A percentile compares a stretch with the other conserved stretches of the same genome.
Evolutionary conservation across 1,284 basidiomycete species (phyloP).

Genomic region (Anthracocystis setariae): DNA sequence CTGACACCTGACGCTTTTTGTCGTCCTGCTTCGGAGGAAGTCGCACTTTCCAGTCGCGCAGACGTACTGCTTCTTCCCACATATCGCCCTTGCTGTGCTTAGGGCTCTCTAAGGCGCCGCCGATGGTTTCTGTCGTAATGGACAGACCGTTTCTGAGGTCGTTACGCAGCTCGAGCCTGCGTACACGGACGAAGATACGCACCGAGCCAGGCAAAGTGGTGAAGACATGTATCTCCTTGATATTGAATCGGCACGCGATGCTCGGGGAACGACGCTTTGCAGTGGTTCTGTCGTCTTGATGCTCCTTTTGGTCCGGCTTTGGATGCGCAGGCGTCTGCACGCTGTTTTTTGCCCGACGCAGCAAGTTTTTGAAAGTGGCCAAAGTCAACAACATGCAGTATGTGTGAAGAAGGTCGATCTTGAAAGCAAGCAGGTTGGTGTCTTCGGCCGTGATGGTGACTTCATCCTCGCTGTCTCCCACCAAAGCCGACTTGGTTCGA

Average conservation of each 20-base stretch:
- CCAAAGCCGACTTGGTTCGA: slow-evolving; percentile 36
- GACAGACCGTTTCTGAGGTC: slow-evolving; percentile 48
- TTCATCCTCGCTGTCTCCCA: slow-evolving; percentile 68
- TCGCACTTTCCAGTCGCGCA: slow-evolving; percentile 74
- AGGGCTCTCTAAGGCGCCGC: slow-evolving; percentile 70
- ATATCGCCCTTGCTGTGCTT: slow-evolving; percentile 53
- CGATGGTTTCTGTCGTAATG: slow-evolving; percentile 66
- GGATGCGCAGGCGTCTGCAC: neutral
- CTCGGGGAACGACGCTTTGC: slow-evolving; percentile 13
- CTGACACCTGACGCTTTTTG: slow-evolving; percentile 51
- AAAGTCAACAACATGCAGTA: slow-evolving; percentile 79
- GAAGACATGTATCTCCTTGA: slow-evolving; percentile 61
- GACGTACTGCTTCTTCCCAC: slow-evolving; percentile 83
- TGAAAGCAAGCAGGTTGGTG: slow-evolving; percentile 70
- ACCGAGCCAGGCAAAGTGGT: slow-evolving; percentile 65
- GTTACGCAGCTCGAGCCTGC: slow-evolving; percentile 58
- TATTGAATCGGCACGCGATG: slow-evolving; percentile 32
- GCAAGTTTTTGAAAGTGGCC: slow-evolving; percentile 72
- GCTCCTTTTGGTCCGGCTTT: neutral
- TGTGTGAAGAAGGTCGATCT: slow-evolving; percentile 77
- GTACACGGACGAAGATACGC: slow-evolving; percentile 55
- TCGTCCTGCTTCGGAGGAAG: slow-evolving; percentile 18
- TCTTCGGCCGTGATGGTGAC: slow-evolving; percentile 69
- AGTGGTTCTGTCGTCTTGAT: neutral
- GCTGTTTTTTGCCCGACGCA: slow-evolving; percentile 3